Evolutionary conservation across 2,329 filamentous ascomycete genomes (phyloP), one percentile per base, ranked within the genome.

Genomic region (Purpureocillium lavendulum): DNA sequence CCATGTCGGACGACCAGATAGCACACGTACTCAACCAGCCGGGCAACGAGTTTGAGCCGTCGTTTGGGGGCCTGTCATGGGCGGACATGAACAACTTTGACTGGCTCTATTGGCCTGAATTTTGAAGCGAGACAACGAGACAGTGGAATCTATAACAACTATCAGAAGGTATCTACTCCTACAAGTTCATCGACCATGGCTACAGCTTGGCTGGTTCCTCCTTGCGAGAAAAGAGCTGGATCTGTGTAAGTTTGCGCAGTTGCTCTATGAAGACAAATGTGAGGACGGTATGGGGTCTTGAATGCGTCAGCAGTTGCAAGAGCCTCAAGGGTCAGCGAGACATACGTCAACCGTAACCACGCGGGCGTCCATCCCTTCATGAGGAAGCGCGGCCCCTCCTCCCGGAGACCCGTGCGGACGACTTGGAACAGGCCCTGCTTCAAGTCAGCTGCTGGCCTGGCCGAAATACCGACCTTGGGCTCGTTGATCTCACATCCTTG

Each of bases 1-100:
- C 77, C 26, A 84, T 84, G 80, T 83, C 80, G 1, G 77, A 82
- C 41, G 71, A 81, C 42, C 78, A 84, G 52, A 80, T 84, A 35
- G 69, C 77, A 5, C 77, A 82, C 46, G 76, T 79, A 4, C 68
- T 84, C 21, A 81, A 80, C 50, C 72, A 76, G 45, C 75, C 77
- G 1, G 77, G 73, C 4, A 72, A 77, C 18, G 70, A 72, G 13
- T 74, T 82, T 44, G 73, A 77, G 14, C 64, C 69, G 1, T 67
- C 65, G 3, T 67, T 76, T 41, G 68, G 70, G 6, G 71, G 75
- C 45, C 61, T 81, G 8, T 71, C 73, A 1, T 71, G 77, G 60
- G 75, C 80, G 30, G 75, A 81, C 35, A 69, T 75, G 56, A 68
- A 69, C 30, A 72, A 70, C 43, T 70, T 75, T 56, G 72, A 78